phyloP scores from a whole-genome alignment of 2,329 filamentous ascomycete species.

The Teratosphaeria viscida region DNA sequence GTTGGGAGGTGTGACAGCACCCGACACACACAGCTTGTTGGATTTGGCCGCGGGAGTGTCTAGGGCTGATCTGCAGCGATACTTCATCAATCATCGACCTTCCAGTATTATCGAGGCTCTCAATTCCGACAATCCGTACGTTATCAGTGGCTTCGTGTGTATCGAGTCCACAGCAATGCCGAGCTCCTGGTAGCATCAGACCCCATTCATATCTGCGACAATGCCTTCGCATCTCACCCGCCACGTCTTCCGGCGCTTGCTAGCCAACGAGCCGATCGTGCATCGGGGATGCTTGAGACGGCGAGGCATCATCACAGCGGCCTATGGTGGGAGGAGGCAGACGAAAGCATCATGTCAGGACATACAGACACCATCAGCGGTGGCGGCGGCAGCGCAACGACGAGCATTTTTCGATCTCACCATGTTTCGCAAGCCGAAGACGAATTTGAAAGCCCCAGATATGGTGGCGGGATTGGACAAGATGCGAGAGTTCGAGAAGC shows the following conservation, averaged over 20 bases:
- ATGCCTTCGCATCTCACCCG: slow-evolving; percentile 54
- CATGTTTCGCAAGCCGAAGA: slow-evolving; percentile 45
- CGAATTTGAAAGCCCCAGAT: slow-evolving; percentile 49
- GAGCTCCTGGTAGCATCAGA: background rate
- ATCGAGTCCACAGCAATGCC: background rate
- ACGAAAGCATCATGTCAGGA: background rate
- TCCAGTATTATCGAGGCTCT: background rate
- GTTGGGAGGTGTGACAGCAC: too few species aligned
- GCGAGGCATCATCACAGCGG: slow-evolving; percentile 19
- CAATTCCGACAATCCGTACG: too few species aligned
- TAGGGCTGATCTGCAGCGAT: background rate
- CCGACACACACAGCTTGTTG: background rate
- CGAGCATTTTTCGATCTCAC: slow-evolving; percentile 54
- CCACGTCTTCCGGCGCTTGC: slow-evolving; percentile 47
- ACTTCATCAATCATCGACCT: background rate
- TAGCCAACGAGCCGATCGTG: slow-evolving; percentile 40
- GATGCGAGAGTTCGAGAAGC: slow-evolving; percentile 58
- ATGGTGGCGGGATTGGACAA: slow-evolving; percentile 61
- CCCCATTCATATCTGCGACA: background rate
- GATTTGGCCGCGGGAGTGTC: background rate
- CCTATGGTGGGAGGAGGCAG: background rate
- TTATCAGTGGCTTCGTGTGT: background rate
- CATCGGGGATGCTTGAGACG: slow-evolving; percentile 36
- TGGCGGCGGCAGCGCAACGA: slow-evolving; percentile 16
- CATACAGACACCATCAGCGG: background rate